Base-by-base conservation (phyloP, 2,329 filamentous ascomycete genomes). In the Alternaria sp. region DNA sequence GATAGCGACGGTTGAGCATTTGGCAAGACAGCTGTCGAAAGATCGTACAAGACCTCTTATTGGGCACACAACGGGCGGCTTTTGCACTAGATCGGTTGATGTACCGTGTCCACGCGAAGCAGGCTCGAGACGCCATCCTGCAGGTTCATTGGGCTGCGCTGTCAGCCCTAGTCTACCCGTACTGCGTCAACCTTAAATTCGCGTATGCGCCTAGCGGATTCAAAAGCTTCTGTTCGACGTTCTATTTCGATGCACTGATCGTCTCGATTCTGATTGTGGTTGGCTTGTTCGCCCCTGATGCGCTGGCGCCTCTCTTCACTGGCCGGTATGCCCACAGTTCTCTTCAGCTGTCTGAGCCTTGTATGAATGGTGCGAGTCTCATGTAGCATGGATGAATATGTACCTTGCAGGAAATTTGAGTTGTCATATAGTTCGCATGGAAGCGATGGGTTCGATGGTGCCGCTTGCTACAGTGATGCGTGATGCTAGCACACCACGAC, bases 301-400 rank as follows among this genome's bases (percentile, higher is more conserved):
- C 28, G 28, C 12, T 36, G 49, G 17, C 5, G 12, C 28, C 28
- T 5, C 28, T 36, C n/a, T 28, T 36, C 26, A 51, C 28, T 21
- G 13, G 28, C 8, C 2, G 3, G 49, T 13, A 15, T 7, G 11
- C 19, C 0, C 28, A 36, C 3, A 12, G 17, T 17, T 1, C 7
- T 32, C 49, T 36, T 4, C 1, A 32, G 5, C 8, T 36, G 0
- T n/a, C 11, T 4, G 0, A 23, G 1, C 0, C 12, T 21, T 7
- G 15, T 12, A 10, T 32, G 3, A 5, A 21, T 13, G 19, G 5
- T 3, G 21, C 2, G 17, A 6, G 6, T 8, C 1, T 4, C 13
- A 30, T 19, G 6, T 30, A 30, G 3, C 12, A 8, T 11, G 26
- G 1, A 11, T 19, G 12, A 5, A 9, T 15, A 5, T 51, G 28